These are phyloP conservation scores for Oryza coarctata DNA, from an alignment of 176 grass and related monocot species.

Conservation along the genomic window DNA sequence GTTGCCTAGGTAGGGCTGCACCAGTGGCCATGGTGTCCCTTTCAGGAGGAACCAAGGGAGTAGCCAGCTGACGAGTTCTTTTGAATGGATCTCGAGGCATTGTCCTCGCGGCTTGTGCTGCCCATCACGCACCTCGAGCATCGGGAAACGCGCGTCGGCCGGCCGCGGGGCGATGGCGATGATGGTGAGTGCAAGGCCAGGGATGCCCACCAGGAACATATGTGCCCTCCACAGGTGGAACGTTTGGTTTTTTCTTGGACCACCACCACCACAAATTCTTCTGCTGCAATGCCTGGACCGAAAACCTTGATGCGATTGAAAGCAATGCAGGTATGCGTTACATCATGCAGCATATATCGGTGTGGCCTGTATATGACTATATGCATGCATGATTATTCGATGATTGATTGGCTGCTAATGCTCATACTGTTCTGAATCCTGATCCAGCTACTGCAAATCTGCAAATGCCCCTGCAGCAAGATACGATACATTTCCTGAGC, in stretches of 20 bases:
- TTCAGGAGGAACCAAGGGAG: constrained; percentile 40
- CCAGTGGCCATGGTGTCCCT: constrained; percentile 49
- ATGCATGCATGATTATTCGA: constrained; percentile 37
- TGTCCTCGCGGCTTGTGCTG: constrained; percentile 46
- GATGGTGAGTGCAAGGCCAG: constrained; percentile 5
- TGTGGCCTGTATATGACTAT: background rate
- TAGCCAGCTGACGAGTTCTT: constrained; percentile 36
- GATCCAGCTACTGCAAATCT: constrained; percentile 23
- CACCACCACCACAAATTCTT: constrained; percentile 41
- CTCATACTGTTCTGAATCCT: constrained; percentile 25
- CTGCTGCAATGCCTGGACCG: constrained; percentile 33
- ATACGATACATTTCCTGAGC: background rate
- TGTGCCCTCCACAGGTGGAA: constrained; percentile 29
- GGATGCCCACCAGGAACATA: constrained; percentile 43
- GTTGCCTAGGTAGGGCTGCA: constrained; percentile 39
- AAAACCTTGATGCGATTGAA: constrained; percentile 30
- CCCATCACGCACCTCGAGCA: constrained; percentile 54
- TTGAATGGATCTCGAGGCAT: constrained; percentile 63
- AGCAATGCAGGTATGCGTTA: constrained; percentile 22
- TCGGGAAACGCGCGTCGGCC: constrained; percentile 9
- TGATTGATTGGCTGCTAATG: constrained; percentile 35
- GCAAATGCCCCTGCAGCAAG: constrained; percentile 21
- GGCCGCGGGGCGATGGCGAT: constrained; percentile 16
- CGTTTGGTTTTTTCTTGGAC: constrained; percentile 34
- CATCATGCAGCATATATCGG: background rate